These are phyloP conservation scores for Linnemannia elongata DNA, from an alignment of 192 early-diverging fungal species.

Conservation along the genomic window DNA sequence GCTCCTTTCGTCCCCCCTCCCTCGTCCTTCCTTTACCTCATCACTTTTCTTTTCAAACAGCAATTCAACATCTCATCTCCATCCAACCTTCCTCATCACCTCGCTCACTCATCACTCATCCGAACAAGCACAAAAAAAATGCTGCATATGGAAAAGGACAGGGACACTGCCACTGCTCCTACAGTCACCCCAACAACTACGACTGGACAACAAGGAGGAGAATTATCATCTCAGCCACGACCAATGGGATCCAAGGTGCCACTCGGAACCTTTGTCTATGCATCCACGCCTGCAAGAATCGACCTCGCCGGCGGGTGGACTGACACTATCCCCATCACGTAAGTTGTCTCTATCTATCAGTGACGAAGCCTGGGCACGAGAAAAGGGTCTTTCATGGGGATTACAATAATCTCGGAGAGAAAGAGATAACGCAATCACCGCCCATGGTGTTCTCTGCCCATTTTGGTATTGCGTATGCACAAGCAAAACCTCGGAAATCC, in stretches of 20 bases:
- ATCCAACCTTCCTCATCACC: not conserved
- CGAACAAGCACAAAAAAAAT: not conserved
- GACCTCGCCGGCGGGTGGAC: conserved; percentile 52
- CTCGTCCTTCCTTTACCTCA: not conserved
- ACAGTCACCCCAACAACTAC: not conserved
- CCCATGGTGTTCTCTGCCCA: not conserved
- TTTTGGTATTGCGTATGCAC: conserved; percentile 11
- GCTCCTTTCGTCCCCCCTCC: not conserved
- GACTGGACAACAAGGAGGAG: not conserved
- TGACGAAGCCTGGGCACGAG: not conserved
- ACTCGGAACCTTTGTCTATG: conserved; percentile 37
- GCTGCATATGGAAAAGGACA: not conserved
- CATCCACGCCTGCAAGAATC: conserved; percentile 37
- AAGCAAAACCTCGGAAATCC: conserved; percentile 1
- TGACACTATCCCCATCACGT: conserved; percentile 55
- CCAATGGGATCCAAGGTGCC: conserved; percentile 18
- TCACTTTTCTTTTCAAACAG: not conserved
- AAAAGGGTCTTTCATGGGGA: not conserved
- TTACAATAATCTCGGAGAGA: no score
- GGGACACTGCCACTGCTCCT: not conserved
- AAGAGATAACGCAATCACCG: not conserved
- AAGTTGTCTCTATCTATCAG: not conserved
- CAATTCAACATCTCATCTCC: not conserved
- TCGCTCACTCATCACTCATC: not conserved
- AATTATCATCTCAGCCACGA: not conserved